A percentile compares a stretch with the other conserved stretches of the same genome.
phyloP scores from a whole-genome alignment of 1,284 basidiomycete species.

The Fomitopsis betulina region DNA sequence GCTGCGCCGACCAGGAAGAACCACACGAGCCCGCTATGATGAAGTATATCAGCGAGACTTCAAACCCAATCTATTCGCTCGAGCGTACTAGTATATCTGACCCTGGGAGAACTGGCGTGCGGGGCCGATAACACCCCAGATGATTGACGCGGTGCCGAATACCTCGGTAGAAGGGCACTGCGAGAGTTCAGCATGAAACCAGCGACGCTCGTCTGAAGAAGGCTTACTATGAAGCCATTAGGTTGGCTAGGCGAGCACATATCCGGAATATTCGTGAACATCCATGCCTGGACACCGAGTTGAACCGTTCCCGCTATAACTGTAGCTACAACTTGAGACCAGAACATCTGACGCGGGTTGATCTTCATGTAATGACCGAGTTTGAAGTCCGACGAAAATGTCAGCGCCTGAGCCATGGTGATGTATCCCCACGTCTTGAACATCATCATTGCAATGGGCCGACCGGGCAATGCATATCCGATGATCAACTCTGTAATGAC shows the following conservation, averaged over 20 bases:
- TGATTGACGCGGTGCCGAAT: slow-evolving; percentile 40
- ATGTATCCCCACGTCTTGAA: slow-evolving; percentile 56
- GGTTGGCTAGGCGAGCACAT: slow-evolving; percentile 37
- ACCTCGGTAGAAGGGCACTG: slow-evolving; percentile 37
- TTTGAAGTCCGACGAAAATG: slow-evolving; percentile 48
- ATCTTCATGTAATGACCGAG: slow-evolving; percentile 54
- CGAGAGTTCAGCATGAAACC: not conserved
- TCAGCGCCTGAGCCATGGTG: slow-evolving; percentile 43
- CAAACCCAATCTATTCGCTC: not conserved
- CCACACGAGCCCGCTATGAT: slow-evolving; percentile 35
- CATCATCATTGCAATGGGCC: slow-evolving; percentile 58
- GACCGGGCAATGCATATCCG: slow-evolving; percentile 47
- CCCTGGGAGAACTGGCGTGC: slow-evolving; percentile 40
- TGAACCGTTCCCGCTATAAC: slow-evolving; percentile 43
- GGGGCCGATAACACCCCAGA: slow-evolving; percentile 48
- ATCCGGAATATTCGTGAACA: slow-evolving; percentile 45
- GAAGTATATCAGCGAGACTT: not conserved
- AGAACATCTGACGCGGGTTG: slow-evolving; percentile 46
- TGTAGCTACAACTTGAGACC: slow-evolving; percentile 44
- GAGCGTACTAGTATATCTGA: slow-evolving; percentile 29
- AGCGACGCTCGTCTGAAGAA: too few relatives aligned
- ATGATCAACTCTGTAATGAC: slow-evolving; percentile 50
- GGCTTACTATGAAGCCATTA: slow-evolving; percentile 32
- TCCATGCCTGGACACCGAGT: slow-evolving; percentile 46
- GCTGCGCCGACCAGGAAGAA: slow-evolving; percentile 55